These are phyloP conservation scores for Posidonia australis DNA, from an alignment of 106 monocot genomes.

Conservation along the genomic window DNA sequence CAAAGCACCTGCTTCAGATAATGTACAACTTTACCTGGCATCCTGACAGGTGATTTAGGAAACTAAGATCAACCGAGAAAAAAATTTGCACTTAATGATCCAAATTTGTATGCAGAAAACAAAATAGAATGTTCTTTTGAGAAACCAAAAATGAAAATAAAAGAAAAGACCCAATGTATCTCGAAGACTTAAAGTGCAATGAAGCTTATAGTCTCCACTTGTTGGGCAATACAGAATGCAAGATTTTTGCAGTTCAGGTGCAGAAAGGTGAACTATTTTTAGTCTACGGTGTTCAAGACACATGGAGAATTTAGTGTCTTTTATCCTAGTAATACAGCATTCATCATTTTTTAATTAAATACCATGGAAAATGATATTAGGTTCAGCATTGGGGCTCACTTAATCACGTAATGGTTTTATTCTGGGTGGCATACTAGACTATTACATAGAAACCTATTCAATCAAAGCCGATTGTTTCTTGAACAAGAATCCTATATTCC, in stretches of 20 bases:
- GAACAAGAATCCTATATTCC: too few species aligned
- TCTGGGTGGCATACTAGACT: too few species aligned
- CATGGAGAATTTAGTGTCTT: too few species aligned
- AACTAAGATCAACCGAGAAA: background rate
- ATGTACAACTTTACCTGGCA: constrained; percentile 11
- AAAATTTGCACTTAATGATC: background rate
- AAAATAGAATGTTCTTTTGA: background rate
- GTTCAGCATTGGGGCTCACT: too few species aligned
- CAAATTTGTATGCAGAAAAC: background rate
- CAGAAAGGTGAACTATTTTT: background rate
- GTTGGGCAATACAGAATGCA: background rate
- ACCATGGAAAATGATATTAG: too few species aligned
- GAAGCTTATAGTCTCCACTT: background rate
- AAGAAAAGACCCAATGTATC: background rate
- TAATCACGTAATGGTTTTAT: too few species aligned
- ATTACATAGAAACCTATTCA: too few species aligned
- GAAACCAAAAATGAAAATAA: background rate
- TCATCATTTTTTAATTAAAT: too few species aligned
- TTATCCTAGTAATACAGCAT: too few species aligned
- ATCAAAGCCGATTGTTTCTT: too few species aligned
- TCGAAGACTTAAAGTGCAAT: background rate
- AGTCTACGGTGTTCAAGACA: background rate
- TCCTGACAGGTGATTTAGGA: background rate
- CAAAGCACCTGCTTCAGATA: constrained; percentile 74
- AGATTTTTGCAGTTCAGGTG: background rate